Base-by-base conservation (phyloP, 106 monocot species). In the Ottelia alismoides region DNA sequence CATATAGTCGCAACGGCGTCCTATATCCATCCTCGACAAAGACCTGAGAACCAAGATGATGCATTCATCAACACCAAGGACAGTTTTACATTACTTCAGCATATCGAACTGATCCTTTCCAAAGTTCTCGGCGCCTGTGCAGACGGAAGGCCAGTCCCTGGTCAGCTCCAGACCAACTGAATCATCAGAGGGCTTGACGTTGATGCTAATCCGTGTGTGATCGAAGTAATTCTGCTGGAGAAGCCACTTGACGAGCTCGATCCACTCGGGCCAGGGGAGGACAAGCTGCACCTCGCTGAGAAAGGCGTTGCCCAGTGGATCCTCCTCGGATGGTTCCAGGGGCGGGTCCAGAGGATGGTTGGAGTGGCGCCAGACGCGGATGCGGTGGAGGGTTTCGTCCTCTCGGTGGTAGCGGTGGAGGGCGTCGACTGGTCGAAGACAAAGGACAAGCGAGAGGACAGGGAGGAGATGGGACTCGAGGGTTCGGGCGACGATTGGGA, bases 251-350 rank as follows among this genome's bases (percentile, higher is more conserved):
- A 86, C 82, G 0, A 96, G 62, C 68, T 89, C 89, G 29, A 96
- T 89, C 96, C 96, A 86, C 75, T 98, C 96, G 0, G 89, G 82
- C 96, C 96, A 98, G 7, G 96, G 96, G 57, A 90, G 96, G 3
- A 79, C 96, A 59, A 98, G 27, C 68, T 98, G 85, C 63, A 98
- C 71, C 51, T 80, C 82, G 65, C 58, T 78, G 51, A 22, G 60
- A 12, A 71, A 27, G 43, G 2, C 57, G 2, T 3, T 22, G 0
- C 3, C 20, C 2, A 29, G 9, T 12, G 57, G 14, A n/a, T 1
- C 22, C 27, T 25, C 59, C 14, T 23, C 0, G 17, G 11, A n/a
- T 9, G n/a, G 2, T 6, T 30, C 28, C 3, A 19, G 28, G 0
- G 26, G 44, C 28, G 54, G 32, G 25, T 57, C 52, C 51, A 28